Percentiles rank a stretch among this genome's conserved stretches.
Evolutionary conservation across 495 filamentous ascomycete species (phyloP).

Genomic region (Lophium mytilinum): DNA sequence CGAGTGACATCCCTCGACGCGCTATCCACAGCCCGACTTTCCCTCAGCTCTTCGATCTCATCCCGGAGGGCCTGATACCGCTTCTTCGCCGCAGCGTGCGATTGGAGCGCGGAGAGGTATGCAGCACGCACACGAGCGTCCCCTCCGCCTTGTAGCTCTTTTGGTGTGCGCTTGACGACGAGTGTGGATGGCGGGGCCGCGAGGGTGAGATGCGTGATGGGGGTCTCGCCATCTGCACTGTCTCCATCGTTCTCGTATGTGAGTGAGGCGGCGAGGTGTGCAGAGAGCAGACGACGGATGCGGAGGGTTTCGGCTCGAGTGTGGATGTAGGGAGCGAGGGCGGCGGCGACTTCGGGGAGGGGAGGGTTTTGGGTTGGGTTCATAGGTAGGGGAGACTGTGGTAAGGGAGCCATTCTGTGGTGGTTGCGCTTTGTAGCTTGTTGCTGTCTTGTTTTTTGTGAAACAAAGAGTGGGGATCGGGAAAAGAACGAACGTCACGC

Average conservation of each 20-base stretch:
- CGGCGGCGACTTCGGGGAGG: constrained; percentile 24
- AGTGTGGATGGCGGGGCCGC: not conserved
- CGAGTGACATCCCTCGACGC: constrained; percentile 1
- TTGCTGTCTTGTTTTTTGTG: no score
- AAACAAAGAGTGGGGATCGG: no score
- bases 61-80: constrained; percentile 22
- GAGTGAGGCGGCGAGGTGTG: constrained; percentile 17
- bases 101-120: constrained; percentile 27
- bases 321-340: constrained; percentile 25
- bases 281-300: constrained; percentile 21
- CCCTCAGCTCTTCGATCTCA: constrained; percentile 12
- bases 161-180: not conserved
- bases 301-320: constrained; percentile 21
- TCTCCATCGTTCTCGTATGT: not conserved
- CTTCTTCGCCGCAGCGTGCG: constrained; percentile 13
- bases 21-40: constrained; percentile 5
- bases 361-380: not conserved
- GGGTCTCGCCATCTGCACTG: not conserved
- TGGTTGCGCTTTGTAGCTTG: no score
- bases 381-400: no score
- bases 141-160: constrained; percentile 3
- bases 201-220: constrained; percentile 3
- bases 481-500: no score
- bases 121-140: constrained; percentile 1
- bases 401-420: no score